phyloP scores from a whole-genome alignment of 805 yeast species.

The Metschnikowia santaceciliae region DNA sequence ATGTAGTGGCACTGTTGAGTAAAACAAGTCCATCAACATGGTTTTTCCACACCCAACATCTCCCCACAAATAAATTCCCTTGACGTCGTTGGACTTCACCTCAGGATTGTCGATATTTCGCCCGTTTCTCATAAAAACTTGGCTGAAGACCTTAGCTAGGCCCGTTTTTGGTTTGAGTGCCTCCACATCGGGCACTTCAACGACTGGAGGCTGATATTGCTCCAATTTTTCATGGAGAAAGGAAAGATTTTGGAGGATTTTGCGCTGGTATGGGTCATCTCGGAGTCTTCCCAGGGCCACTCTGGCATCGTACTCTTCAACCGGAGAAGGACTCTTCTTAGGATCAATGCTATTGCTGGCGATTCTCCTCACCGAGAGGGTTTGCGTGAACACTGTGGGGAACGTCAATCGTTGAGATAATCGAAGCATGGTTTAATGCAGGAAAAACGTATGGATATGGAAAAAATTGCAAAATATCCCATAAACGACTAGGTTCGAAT shows the following conservation, averaged over 20 bases:
- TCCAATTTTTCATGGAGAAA: conserved; percentile 52
- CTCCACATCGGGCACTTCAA: conserved; percentile 48
- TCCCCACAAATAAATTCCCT: conserved; percentile 89
- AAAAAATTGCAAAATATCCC: background rate
- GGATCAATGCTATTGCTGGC: conserved; percentile 3
- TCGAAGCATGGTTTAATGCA: background rate
- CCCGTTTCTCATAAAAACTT: conserved; percentile 3
- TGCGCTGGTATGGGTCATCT: conserved; percentile 79
- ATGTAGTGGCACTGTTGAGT: conserved; percentile 73
- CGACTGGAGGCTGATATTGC: conserved; percentile 59
- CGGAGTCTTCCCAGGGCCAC: conserved; percentile 49
- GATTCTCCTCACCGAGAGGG: background rate
- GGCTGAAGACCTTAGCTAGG: conserved; percentile 31
- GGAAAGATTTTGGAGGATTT: conserved; percentile 60
- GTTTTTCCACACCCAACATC: conserved; percentile 99
- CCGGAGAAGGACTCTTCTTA: conserved; percentile 30
- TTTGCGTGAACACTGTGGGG: background rate
- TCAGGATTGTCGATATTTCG: conserved; percentile 7
- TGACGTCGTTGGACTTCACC: conserved; percentile 40
- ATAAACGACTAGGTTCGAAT: background rate
- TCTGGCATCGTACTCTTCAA: conserved; percentile 47
- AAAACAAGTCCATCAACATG: conserved; percentile 95
- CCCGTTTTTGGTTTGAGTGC: conserved; percentile 50
- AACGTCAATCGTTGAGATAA: background rate
- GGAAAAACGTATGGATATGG: background rate